Base-by-base conservation (phyloP, 2,329 filamentous ascomycete genomes). In the Cercospora brassicicola region DNA sequence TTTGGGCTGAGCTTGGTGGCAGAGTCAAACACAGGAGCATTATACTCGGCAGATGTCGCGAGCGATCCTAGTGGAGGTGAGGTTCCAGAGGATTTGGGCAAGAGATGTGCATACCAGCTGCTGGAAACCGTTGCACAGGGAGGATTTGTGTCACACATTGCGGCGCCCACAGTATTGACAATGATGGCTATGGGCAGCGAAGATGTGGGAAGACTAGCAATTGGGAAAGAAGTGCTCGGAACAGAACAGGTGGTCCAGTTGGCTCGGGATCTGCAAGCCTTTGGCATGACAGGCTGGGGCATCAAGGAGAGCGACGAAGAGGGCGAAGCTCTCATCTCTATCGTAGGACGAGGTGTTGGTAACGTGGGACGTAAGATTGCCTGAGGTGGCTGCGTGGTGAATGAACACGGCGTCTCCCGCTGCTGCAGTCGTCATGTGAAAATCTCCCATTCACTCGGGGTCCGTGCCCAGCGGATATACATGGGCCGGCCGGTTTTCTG, bases 101-200 rank as follows among this genome's bases (percentile, higher is more conserved):
- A 89, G 80, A 87, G 89, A 75, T 96, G 93, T 78, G 95, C 95
- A 15, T 93, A 91, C 78, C 94, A 97, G 79, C 82, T 99, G 61
- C 83, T 99, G 11, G 94, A 98, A 80, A 86, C 89, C 23, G 90
- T 98, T 69, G 87, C 87, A 62, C 87, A 90, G 73, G 94, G 94
- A 10, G 95, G 95, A 0, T 97, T 93, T 78, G 91, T 92, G 2
- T 90, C 89, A 63, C 85, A 84, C 13, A 86, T 90, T 2, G 91
- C 92, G 2, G 89, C 90, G 4, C 84, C 88, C 2, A 94, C 90
- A 0, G 86, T 97, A 71, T 80, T 99, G 63, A 91, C 90, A 18
- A 84, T 99, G 70, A 99, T 99, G 95, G 93, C 94, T 36, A 98
- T 99, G 95, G 95, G 95, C 0, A 92, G 91, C 0, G 95, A 98